A percentile compares a stretch with the other conserved stretches of the same genome.
Conservation (phyloP, 2,329 filamentous ascomycete genomes). For the Colletotrichum eleusines region DNA sequence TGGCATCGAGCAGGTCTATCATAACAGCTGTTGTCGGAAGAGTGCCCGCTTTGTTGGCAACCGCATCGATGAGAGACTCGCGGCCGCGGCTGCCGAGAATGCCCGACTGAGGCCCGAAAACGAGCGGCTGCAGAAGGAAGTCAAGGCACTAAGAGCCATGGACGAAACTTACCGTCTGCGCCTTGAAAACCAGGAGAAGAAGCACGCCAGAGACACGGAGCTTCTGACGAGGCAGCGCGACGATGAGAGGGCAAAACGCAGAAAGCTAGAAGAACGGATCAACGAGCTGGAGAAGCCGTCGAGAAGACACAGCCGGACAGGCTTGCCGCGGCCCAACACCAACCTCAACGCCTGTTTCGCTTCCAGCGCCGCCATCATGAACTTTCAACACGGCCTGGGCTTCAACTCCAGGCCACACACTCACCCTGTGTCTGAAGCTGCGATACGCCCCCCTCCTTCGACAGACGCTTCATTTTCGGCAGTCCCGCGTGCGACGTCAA, state of each 20-base stretch:
- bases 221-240: constrained; percentile 52
- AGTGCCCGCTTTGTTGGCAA: constrained; percentile 51
- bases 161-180: constrained; percentile 56
- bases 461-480: background rate
- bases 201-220: constrained; percentile 50
- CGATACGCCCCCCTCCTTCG: background rate
- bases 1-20: constrained; percentile 62
- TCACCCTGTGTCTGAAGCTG: constrained; percentile 2
- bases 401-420: constrained; percentile 12
- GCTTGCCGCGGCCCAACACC: constrained; percentile 40
- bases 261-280: constrained; percentile 47
- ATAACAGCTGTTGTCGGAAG: constrained; percentile 59
- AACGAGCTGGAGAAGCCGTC: constrained; percentile 42
- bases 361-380: background rate
- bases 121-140: constrained; percentile 49
- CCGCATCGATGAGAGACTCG: constrained; percentile 53
- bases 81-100: constrained; percentile 35
- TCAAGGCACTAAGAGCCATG: constrained; percentile 53
- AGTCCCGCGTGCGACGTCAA: background rate
- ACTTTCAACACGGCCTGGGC: background rate
- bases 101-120: constrained; percentile 50
- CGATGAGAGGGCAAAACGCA: constrained; percentile 51
- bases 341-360: background rate
- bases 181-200: constrained; percentile 52
- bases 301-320: background rate